Base-by-base conservation (phyloP, 306 rosid genomes). In the Gastrolobium bilobum region DNA sequence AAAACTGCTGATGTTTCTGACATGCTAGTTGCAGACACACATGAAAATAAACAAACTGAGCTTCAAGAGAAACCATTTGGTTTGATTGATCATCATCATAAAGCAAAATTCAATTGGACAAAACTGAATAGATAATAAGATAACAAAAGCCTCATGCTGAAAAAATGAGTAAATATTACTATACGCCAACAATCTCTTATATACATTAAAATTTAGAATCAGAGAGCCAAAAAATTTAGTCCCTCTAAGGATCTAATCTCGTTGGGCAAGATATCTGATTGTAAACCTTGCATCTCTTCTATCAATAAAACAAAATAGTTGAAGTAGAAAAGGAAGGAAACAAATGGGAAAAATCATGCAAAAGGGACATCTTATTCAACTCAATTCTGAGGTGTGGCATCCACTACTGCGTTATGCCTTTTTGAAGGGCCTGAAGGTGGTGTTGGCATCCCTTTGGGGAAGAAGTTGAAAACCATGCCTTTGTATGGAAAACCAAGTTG, bases 401-500 rank as follows among this genome's bases (percentile, higher is more conserved):
- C 76, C 71, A 84, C 83, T 48, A 76, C 71, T 3, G 91, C 68
- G 84, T 95, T 95, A 75, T 95, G 99, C 63, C 97, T 81, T n/a
- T 80, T 85, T 47, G 99, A 95, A 40, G 99, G 99, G 29, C 91
- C 98, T 4, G 99, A 95, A 72, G 99, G 96, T 39, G 98, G 93
- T 10, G 90, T 52, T 0, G 84, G 87, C 1, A 35, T 29, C 71
- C 93, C 98, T 91, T 79, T 93, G 57, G 99, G 99, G 59, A 95
- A 85, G 81, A 80, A 90, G 63, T 88, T 80, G 92, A 95, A 95
- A 59, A 85, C 72, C 66, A 86, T 77, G 6, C 86, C 90, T 48
- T 34, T 62, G 59, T 70, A 56, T 59, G 33, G 79, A 33, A 86
- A 87, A 30, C 43, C 75, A 0, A 62, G 76, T 59, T 30, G 35